Percentiles rank a stretch among this genome's conserved stretches.
These are phyloP conservation scores for Hortiboletus rubellus DNA, from an alignment of 1,284 basidiomycete species.

Conservation along the genomic window DNA sequence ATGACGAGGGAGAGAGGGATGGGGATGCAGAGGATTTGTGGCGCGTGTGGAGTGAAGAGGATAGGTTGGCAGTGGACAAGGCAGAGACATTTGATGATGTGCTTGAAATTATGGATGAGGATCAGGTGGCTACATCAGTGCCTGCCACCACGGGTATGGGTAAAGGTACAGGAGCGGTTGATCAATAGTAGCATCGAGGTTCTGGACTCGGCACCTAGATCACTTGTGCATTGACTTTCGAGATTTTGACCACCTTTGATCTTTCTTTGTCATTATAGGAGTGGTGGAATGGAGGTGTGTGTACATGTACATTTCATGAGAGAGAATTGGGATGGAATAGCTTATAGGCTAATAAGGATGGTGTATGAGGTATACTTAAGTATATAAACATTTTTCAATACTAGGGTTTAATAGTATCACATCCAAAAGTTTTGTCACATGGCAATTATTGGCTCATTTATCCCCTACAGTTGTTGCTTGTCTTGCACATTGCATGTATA, in stretches of 20 bases:
- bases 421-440: no score
- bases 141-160: constrained; percentile 1
- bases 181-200: constrained; percentile 10
- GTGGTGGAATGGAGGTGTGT: not conserved
- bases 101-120: constrained; percentile 63
- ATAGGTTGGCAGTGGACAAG: constrained; percentile 55
- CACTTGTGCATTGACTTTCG: not conserved
- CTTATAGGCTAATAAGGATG: not conserved
- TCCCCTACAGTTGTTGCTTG: no score
- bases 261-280: not conserved
- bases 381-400: no score
- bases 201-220: not conserved
- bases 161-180: not conserved
- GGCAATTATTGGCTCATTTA: no score
- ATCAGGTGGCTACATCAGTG: constrained; percentile 37
- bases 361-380: not conserved
- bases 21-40: constrained; percentile 41
- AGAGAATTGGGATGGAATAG: not conserved
- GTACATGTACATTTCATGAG: not conserved
- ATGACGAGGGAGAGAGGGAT: constrained; percentile 29
- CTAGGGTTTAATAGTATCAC: no score
- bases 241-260: not conserved
- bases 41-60: constrained; percentile 52
- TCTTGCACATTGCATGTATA: no score
- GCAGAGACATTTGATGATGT: constrained; percentile 65